These are phyloP conservation scores for Coccomyxa sp. DNA, from an alignment of 139 green algal genomes.

Conservation along the genomic window DNA sequence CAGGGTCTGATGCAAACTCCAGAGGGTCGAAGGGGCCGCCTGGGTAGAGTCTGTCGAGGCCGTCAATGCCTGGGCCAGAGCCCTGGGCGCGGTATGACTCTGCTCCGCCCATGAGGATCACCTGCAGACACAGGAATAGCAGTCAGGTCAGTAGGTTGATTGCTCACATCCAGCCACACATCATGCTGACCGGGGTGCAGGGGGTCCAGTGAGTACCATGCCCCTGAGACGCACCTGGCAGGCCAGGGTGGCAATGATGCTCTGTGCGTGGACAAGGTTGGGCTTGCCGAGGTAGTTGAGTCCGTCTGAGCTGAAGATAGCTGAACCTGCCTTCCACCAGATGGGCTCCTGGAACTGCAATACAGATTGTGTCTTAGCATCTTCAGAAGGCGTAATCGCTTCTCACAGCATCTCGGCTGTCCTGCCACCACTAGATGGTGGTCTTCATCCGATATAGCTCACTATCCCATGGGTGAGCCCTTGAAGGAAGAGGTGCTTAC, in stretches of 20 bases:
- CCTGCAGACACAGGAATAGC: no score
- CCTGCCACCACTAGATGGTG: no score
- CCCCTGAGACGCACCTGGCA: constrained; percentile 57
- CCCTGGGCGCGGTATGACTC: constrained; percentile 77
- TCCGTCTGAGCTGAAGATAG: constrained; percentile 71
- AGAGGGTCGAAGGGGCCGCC: constrained; percentile 87
- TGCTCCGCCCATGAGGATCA: constrained; percentile 69
- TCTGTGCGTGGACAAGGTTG: constrained; percentile 85
- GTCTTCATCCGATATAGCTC: no score
- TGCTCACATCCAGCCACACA: no score
- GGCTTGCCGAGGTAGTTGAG: constrained; percentile 82
- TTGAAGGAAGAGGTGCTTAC: no score
- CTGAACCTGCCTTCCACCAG: constrained; percentile 87
- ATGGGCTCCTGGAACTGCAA: constrained; percentile 62
- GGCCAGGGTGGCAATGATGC: constrained; percentile 82
- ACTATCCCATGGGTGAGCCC: no score
- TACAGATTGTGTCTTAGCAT: no score
- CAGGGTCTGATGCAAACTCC: constrained; percentile 78
- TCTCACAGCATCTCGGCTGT: no score
- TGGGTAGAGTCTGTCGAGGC: constrained; percentile 67
- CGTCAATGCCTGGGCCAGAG: constrained; percentile 36
- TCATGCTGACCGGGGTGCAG: no score
- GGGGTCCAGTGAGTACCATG: no score
- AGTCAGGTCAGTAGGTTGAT: no score
- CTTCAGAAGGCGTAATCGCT: no score